These are phyloP conservation scores for Aspergillus asperescens DNA, from an alignment of 495 filamentous ascomycete genomes.

Conservation along the genomic window DNA sequence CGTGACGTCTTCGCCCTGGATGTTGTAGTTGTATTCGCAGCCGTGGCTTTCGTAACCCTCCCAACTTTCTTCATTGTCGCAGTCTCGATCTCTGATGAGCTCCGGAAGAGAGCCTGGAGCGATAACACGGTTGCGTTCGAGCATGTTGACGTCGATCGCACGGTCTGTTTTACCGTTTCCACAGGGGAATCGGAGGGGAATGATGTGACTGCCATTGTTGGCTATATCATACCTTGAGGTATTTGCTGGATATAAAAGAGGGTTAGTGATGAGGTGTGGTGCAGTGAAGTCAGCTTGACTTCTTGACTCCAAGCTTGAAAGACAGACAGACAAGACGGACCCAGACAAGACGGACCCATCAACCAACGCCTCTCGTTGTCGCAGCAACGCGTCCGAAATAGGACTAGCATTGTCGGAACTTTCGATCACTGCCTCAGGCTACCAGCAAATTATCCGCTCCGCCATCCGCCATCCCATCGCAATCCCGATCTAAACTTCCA, in stretches of 20 bases:
- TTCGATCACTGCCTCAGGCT: slow-evolving; percentile 11
- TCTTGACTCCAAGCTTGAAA: too few relatives aligned
- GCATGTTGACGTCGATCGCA: slow-evolving; percentile 47
- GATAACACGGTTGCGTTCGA: slow-evolving; percentile 42
- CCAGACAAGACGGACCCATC: too few relatives aligned
- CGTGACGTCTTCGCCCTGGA: slow-evolving; percentile 27
- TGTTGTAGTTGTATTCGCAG: slow-evolving; percentile 7
- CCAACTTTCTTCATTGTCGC: slow-evolving; percentile 6
- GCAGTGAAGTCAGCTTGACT: too few relatives aligned
- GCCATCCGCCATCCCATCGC: too few relatives aligned
- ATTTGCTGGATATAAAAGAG: too few relatives aligned
- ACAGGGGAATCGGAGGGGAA: slow-evolving; percentile 31
- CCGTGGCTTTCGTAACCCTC: slow-evolving; percentile 22
- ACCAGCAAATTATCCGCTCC: slow-evolving; percentile 1
- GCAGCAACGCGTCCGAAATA: slow-evolving; percentile 28
- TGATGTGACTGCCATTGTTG: slow-evolving; percentile 37
- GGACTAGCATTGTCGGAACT: slow-evolving; percentile 19
- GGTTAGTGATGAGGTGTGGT: background rate
- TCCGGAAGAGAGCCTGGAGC: slow-evolving; percentile 43
- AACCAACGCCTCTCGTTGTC: slow-evolving; percentile 30
- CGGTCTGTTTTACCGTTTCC: slow-evolving; percentile 45
- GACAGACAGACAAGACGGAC: too few relatives aligned
- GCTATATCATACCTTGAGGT: background rate
- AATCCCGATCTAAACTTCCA: too few relatives aligned
- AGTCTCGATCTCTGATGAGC: slow-evolving; percentile 23